Base-by-base conservation (phyloP, 2,329 filamentous ascomycete species). In the Ophiobolus disseminans region DNA sequence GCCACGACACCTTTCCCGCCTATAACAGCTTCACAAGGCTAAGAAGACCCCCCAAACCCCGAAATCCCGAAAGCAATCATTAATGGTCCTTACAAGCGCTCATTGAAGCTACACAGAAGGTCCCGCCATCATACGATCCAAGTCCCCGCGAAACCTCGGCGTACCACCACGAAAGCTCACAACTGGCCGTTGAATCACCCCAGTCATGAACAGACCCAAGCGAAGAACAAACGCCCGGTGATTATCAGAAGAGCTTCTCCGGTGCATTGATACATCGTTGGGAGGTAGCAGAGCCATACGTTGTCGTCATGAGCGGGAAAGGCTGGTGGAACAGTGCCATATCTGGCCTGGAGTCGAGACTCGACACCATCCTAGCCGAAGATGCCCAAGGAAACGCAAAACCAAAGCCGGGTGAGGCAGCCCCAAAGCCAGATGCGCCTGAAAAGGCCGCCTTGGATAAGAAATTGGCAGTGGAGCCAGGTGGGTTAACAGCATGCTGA, bases 291-390 rank as follows among this genome's bases (percentile, higher is more conserved):
- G 23, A 38, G 8, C 16, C 14, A 9, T 26, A 38, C 45, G 19
- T 32, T 25, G 31, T 14, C 44, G 64, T 41, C 21, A 69, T 70
- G 63, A 72, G 67, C 47, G 60, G 61, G 20, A 64, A 66, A 45
- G 56, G 58, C 58, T 72, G 53, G 69, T 65, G 58, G 58, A 63
- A 91, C 58, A 90, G 93, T 74, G 92, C 93, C 56, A 91, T 97
- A 52, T 91, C 92, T 45, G 92, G 92, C 52, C 89, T 99, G 48
- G 94, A 99, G 76, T 95, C 92, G 50, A 86, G 90, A 34, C 83
- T 99, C 50, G 94, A 99, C 73, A 92, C 85, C 40, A 96, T 99
- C 49, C 82, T 99, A 52, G 86, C 91, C 44, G 92, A 97, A 59
- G 86, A 90, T 45, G 85, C 87, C 34, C 83, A 84, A 38, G 72